A percentile compares a stretch with the other conserved stretches of the same genome.
Conservation (phyloP, 345 rosid genomes). For the Conringia planisiliqua region DNA sequence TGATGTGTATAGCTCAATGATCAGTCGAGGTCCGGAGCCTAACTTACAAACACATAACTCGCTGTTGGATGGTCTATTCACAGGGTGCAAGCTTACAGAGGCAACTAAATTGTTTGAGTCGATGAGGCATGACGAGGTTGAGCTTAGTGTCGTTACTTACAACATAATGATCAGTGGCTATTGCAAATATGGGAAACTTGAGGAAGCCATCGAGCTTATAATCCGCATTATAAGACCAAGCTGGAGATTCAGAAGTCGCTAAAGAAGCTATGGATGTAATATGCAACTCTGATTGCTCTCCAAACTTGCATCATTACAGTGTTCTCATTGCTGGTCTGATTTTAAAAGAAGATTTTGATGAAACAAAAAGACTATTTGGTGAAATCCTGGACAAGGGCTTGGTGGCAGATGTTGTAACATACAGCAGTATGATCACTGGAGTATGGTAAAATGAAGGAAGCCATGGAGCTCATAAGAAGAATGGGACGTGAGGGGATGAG, state of each 20-base stretch:
- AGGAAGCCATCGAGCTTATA: background rate
- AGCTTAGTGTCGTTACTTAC: background rate
- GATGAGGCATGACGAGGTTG: background rate
- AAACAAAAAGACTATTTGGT: background rate
- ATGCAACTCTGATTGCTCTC: background rate
- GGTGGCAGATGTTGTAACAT: background rate
- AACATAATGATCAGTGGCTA: conserved; percentile 7
- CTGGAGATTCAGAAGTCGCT: background rate
- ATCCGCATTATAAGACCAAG: background rate
- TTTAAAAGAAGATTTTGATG: background rate
- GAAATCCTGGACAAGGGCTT: background rate
- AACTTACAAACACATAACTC: background rate
- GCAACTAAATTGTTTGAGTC: background rate
- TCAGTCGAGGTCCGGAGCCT: background rate
- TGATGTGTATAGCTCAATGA: background rate
- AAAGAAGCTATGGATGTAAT: background rate
- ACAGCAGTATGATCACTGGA: background rate
- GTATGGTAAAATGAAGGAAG: background rate
- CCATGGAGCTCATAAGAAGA: conserved; percentile 1
- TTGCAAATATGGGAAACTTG: background rate
- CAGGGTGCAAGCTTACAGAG: background rate
- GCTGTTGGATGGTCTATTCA: background rate
- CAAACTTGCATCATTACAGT: background rate
- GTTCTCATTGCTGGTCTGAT: background rate
- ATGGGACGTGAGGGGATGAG: background rate